These are phyloP conservation scores for Moringa oleifera DNA, from an alignment of 345 rosid species.

Conservation along the genomic window DNA sequence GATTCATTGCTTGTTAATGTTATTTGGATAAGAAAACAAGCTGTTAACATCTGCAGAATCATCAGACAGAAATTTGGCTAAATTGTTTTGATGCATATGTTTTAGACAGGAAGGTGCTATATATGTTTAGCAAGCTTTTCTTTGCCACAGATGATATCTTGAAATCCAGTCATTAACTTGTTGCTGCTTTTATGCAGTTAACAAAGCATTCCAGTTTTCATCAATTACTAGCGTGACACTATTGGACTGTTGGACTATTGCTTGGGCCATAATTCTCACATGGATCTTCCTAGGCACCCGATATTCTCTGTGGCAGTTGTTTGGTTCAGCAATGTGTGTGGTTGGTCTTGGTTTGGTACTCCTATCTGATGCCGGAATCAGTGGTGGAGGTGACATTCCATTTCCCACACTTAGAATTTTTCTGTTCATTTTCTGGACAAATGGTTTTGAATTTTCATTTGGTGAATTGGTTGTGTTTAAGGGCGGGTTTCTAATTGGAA, in stretches of 20 bases:
- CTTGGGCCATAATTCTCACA: conserved; percentile 50
- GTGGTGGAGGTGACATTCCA: conserved; percentile 45
- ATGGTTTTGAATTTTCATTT: background rate
- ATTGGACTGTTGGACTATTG: conserved; percentile 49
- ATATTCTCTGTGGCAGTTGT: conserved; percentile 44
- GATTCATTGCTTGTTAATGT: too few relatives aligned
- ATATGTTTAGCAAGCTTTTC: background rate
- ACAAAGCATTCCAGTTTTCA: conserved; percentile 57
- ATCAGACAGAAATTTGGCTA: background rate
- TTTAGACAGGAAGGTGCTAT: background rate
- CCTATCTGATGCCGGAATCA: conserved; percentile 50
- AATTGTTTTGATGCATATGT: background rate
- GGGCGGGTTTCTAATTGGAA: background rate
- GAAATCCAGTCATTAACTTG: background rate
- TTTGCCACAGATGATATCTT: too few relatives aligned
- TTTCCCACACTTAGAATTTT: background rate
- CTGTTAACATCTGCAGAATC: too few relatives aligned
- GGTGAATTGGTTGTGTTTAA: background rate
- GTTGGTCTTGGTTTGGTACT: conserved; percentile 55
- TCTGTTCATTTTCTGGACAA: background rate
- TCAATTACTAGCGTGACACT: conserved; percentile 60
- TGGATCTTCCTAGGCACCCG: conserved; percentile 47
- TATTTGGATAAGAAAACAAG: too few relatives aligned
- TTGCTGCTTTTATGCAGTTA: conserved; percentile 34
- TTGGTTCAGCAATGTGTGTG: conserved; percentile 48